phyloP scores from a whole-genome alignment of 768 basidiomycete genomes.

The Leccinum arenicola region DNA sequence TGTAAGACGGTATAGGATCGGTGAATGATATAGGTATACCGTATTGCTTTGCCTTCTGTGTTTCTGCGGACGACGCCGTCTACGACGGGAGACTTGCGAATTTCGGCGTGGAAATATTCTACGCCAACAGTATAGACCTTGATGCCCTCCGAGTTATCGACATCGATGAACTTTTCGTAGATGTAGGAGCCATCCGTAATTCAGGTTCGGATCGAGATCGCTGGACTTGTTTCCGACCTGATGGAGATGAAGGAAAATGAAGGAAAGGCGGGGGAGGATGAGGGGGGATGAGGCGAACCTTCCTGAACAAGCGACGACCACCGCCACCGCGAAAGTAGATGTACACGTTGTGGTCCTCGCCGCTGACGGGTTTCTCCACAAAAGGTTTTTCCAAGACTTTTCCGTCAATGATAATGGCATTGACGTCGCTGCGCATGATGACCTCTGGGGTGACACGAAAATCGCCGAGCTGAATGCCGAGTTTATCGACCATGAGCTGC shows the following conservation, averaged over 20 bases:
- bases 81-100: conserved; percentile 96
- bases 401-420: conserved; percentile 93
- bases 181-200: conserved; percentile 95
- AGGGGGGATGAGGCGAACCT: conserved; percentile 48
- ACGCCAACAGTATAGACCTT: conserved; percentile 98
- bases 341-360: conserved; percentile 98
- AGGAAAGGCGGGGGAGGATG: neutral
- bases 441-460: conserved; percentile 80
- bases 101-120: conserved; percentile 96
- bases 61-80: conserved; percentile 97
- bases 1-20: neutral
- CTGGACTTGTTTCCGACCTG: conserved; percentile 99
- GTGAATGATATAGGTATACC: conserved; percentile 42
- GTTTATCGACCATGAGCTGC: conserved; percentile 66
- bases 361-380: conserved; percentile 98
- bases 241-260: neutral
- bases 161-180: conserved; percentile 97
- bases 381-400: conserved; percentile 92
- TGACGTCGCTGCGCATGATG: conserved; percentile 75
- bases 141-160: conserved; percentile 98
- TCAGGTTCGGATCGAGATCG: conserved; percentile 81
- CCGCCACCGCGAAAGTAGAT: conserved; percentile 95
- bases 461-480: conserved; percentile 74
- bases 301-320: conserved; percentile 90
- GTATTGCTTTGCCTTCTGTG: conserved; percentile 97